A percentile compares a stretch with the other conserved stretches of the same genome.
Conservation (phyloP, 2,329 filamentous ascomycete species). For the Talaromyces sp. region DNA sequence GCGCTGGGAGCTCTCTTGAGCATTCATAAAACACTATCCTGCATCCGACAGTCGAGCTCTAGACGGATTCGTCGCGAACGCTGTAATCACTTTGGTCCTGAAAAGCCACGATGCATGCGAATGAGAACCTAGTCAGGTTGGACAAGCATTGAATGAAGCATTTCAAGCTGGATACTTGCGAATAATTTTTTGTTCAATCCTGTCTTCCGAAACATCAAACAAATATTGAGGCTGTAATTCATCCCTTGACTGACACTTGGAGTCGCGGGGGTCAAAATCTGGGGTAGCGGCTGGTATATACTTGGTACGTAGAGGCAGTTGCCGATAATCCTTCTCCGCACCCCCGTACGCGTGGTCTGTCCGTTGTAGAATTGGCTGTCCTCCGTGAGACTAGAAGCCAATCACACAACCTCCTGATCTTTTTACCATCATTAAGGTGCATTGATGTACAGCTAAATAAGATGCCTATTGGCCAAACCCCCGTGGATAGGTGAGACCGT, state of each 20-base stretch:
- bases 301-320: background rate
- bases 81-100: background rate
- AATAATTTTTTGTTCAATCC: background rate
- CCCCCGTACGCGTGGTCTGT: background rate
- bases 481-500: background rate
- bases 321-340: background rate
- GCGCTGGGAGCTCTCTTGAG: background rate
- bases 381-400: background rate
- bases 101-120: background rate
- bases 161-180: background rate
- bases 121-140: background rate
- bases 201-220: background rate
- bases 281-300: slow-evolving; percentile 2
- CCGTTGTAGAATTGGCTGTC: background rate
- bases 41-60: background rate
- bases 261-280: slow-evolving; percentile 3
- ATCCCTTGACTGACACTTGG: background rate
- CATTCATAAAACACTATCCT: background rate
- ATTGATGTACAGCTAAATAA: background rate
- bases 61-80: background rate
- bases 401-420: background rate
- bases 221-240: background rate
- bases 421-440: background rate
- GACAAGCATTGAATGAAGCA: background rate
- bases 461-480: background rate